Evolutionary conservation across 495 filamentous ascomycete species (phyloP).

Genomic region (Friedmanniomyces simplex): DNA sequence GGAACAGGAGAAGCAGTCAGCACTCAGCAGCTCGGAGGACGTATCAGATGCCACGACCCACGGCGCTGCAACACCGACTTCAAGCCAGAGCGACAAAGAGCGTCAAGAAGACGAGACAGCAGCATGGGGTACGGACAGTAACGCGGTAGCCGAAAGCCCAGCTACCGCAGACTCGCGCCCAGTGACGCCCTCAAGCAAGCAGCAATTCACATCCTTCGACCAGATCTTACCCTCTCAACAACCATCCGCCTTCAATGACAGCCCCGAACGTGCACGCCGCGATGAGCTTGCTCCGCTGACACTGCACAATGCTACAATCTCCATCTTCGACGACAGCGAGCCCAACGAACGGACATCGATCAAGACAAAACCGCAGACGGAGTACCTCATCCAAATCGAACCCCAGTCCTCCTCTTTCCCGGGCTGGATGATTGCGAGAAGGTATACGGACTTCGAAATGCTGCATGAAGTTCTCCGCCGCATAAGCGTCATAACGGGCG

Average conservation of each 20-base stretch:
- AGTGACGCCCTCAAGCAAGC: constrained; percentile 9
- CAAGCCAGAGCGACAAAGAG: constrained; percentile 31
- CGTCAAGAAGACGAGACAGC: constrained; percentile 10
- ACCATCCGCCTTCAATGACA: constrained; percentile 32
- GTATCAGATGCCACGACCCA: constrained; percentile 30
- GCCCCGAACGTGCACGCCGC: constrained; percentile 12
- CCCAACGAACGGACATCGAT: constrained; percentile 51
- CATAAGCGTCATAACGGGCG: constrained; percentile 71
- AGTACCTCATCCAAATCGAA: constrained; percentile 88
- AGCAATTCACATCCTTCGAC: constrained; percentile 60
- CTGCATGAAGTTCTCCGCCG: constrained; percentile 82
- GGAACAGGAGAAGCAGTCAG: constrained; percentile 27
- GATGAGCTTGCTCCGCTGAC: constrained; percentile 42
- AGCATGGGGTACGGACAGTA: background rate
- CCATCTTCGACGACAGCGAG: constrained; percentile 64
- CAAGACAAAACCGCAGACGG: constrained; percentile 52
- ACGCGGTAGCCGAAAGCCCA: background rate
- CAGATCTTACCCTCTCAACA: constrained; percentile 47
- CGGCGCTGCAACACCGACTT: constrained; percentile 31
- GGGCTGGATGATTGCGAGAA: constrained; percentile 92
- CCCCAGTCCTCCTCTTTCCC: constrained; percentile 55
- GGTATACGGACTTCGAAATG: constrained; percentile 80
- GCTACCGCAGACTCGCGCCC: background rate
- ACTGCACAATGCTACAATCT: constrained; percentile 64
- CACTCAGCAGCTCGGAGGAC: constrained; percentile 30